A percentile compares a stretch with the other conserved stretches of the same genome.
phyloP scores from a whole-genome alignment of 2,329 filamentous ascomycete genomes.

The Pseudohalonectria lignicola region DNA sequence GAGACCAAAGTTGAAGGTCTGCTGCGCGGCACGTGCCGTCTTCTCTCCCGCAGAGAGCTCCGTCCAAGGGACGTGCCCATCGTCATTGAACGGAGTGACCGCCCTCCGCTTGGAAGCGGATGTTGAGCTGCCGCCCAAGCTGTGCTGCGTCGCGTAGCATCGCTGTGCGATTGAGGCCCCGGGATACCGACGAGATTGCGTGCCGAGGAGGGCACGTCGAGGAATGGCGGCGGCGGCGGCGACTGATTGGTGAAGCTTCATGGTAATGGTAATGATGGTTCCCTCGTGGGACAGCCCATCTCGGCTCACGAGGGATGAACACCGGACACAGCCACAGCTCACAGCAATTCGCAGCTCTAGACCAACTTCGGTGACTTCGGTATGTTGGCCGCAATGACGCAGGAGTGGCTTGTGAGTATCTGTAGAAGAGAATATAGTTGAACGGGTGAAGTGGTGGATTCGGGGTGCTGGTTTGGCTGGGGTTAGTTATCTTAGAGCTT shows the following conservation, averaged over 20 bases:
- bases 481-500: too few species aligned
- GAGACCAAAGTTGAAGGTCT: constrained; percentile 78
- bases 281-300: not conserved
- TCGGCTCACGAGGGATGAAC: too few species aligned
- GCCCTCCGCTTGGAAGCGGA: constrained; percentile 47
- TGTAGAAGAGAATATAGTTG: too few species aligned
- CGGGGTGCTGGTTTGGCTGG: too few species aligned
- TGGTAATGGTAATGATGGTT: not conserved
- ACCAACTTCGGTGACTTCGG: too few species aligned
- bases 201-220: not conserved
- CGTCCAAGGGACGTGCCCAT: constrained; percentile 71
- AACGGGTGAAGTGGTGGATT: too few species aligned
- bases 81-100: constrained; percentile 78
- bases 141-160: constrained; percentile 49
- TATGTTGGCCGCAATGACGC: too few species aligned
- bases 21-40: constrained; percentile 73
- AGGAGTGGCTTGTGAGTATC: too few species aligned
- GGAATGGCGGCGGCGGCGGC: constrained; percentile 1
- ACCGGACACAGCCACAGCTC: too few species aligned
- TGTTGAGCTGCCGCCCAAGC: constrained; percentile 20
- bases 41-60: constrained; percentile 70
- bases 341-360: too few species aligned
- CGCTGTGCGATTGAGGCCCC: constrained; percentile 22
- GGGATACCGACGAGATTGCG: not conserved
- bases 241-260: constrained; percentile 1